phyloP scores from a whole-genome alignment of 2,329 filamentous ascomycete species.

The Botrytis fabae region DNA sequence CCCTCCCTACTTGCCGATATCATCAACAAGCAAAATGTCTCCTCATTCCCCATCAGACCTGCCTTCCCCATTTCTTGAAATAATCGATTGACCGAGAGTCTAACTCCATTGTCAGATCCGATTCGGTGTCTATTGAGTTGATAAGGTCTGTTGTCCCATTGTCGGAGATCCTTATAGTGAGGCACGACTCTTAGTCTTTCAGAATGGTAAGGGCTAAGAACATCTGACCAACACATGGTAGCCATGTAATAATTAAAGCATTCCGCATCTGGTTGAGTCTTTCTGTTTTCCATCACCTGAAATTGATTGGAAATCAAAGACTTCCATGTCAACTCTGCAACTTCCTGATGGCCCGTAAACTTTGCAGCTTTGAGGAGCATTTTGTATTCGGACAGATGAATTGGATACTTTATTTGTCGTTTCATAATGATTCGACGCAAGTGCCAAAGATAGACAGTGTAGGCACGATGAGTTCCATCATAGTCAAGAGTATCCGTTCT shows the following conservation, averaged over 20 bases:
- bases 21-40: conserved; percentile 55
- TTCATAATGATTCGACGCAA: conserved; percentile 42
- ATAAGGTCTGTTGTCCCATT: conserved; percentile 26
- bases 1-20: conserved; percentile 54
- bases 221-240: conserved; percentile 49
- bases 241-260: conserved; percentile 59
- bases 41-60: conserved; percentile 49
- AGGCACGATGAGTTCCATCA: conserved; percentile 30
- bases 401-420: conserved; percentile 39
- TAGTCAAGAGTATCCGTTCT: conserved; percentile 21
- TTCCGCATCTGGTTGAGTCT: conserved; percentile 46
- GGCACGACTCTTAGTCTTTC: conserved; percentile 38
- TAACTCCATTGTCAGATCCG: conserved; percentile 29
- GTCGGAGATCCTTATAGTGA: conserved; percentile 35
- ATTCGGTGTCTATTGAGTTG: conserved; percentile 33
- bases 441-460: conserved; percentile 31
- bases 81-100: conserved; percentile 33
- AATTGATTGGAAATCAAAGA: conserved; percentile 42
- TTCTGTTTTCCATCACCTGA: neutral
- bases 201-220: conserved; percentile 44
- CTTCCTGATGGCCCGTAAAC: conserved; percentile 46
- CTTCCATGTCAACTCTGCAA: conserved; percentile 50
- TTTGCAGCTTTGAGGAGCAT: conserved; percentile 54
- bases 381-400: conserved; percentile 51
- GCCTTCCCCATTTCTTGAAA: conserved; percentile 51